phyloP scores from a whole-genome alignment of 73 alveolate genomes.

The Paramecium bursaria region DNA sequence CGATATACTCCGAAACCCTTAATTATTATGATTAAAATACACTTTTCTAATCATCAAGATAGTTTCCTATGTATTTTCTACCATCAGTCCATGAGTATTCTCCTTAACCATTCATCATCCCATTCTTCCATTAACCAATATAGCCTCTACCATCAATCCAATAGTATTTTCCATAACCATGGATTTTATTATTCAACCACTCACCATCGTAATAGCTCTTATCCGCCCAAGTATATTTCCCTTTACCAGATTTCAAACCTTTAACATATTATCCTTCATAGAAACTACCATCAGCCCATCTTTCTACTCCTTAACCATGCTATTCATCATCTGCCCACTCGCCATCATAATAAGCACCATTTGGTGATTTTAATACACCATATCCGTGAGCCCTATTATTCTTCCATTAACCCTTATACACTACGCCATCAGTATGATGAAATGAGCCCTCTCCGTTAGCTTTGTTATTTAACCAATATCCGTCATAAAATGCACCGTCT shows the following conservation, averaged over 20 bases:
- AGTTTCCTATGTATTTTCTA: conserved; percentile 75
- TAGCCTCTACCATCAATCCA: conserved; percentile 69
- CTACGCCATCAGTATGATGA: conserved; percentile 38
- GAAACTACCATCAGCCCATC: conserved; percentile 65
- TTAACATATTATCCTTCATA: conserved; percentile 59
- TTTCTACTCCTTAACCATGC: conserved; percentile 69
- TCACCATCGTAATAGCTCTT: conserved; percentile 65
- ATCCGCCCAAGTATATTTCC: conserved; percentile 64
- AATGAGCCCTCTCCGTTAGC: conserved; percentile 61
- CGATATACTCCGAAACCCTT: conserved; percentile 79
- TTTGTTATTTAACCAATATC: conserved; percentile 62
- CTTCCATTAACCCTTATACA: conserved; percentile 67
- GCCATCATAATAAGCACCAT: conserved; percentile 50
- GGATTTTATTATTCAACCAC: conserved; percentile 51
- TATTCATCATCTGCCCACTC: conserved; percentile 63
- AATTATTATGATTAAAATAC: background rate
- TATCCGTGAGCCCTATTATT: conserved; percentile 55
- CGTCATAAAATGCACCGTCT: conserved; percentile 66
- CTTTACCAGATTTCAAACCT: conserved; percentile 62
- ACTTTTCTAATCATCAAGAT: conserved; percentile 78
- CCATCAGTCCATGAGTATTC: conserved; percentile 80
- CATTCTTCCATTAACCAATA: conserved; percentile 65
- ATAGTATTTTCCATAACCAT: conserved; percentile 58
- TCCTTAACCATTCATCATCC: conserved; percentile 70
- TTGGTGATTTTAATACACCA: conserved; percentile 49